Conservation (phyloP, 2,329 filamentous ascomycete genomes). For the Polychaeton citri region DNA sequence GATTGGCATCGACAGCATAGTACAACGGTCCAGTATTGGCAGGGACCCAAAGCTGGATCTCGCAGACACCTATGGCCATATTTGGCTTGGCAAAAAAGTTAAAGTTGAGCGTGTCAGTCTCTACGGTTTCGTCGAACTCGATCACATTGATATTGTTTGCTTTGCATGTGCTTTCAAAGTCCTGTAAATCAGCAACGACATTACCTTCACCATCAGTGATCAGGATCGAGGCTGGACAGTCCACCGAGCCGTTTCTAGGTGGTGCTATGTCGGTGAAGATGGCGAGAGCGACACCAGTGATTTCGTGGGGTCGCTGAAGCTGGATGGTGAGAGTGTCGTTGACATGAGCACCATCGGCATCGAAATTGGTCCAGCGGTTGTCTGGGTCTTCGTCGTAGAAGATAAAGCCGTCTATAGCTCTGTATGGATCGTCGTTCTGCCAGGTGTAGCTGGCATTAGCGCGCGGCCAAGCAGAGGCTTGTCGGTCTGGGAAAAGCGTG, state of each 20-base stretch:
- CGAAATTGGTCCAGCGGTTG: constrained; percentile 22
- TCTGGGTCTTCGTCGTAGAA: constrained; percentile 26
- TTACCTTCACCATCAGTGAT: constrained; percentile 4
- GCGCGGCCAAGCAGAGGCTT: too few relatives aligned
- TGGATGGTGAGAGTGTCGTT: constrained; percentile 9
- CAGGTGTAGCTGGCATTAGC: constrained; percentile 24
- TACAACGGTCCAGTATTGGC: constrained; percentile 10
- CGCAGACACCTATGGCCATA: constrained; percentile 10
- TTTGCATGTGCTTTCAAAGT: too few relatives aligned
- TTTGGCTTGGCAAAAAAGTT: constrained; percentile 6
- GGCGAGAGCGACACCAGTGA: constrained; percentile 12
- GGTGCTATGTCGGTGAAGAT: constrained; percentile 21
- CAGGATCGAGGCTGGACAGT: constrained; percentile 11
- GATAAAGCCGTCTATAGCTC: constrained; percentile 28
- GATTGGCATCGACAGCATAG: too few relatives aligned
- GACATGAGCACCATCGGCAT: constrained; percentile 9
- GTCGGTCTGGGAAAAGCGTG: too few relatives aligned
- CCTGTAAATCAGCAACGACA: constrained; percentile 3
- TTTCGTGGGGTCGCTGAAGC: constrained; percentile 8
- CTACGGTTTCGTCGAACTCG: constrained; percentile 4
- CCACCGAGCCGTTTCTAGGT: constrained; percentile 21
- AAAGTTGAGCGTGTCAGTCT: constrained; percentile 8
- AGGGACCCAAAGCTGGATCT: constrained; percentile 16
- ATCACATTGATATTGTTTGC: constrained; percentile 9
- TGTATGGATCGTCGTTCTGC: constrained; percentile 15